Base-by-base conservation (phyloP, 345 rosid species). In the Eucalyptus marginata region DNA sequence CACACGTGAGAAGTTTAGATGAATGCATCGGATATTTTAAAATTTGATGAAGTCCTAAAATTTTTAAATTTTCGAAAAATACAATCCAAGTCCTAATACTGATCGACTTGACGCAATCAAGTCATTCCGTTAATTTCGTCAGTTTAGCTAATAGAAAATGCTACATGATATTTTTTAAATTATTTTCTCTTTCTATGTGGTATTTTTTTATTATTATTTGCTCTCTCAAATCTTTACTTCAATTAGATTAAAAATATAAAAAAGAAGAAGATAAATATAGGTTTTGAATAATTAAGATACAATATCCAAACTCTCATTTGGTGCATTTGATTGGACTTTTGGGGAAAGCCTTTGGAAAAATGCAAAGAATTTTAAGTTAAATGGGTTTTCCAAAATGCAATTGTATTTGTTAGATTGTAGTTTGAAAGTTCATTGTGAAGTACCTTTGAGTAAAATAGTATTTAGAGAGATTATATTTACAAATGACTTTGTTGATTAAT, bases 111-210 rank as follows among this genome's bases (percentile, higher is more conserved):
- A 3, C 33, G 25, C 2, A 2, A 71, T 71, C 3, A 10, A 71
- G 3, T 33, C 4, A 0, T 71, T 71, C 25, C 0, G 4, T 71
- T 18, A 71, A 3, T 7, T 33, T 4, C 0, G 0, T 36, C 7
- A 17, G 3, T 71, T 71, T 36, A 10, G 3, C 2, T 18, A 71
- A 33, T 22, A 11, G 5, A 71, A 10, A 33, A 33, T 17, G 13
- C 12, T 68, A 71, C 7, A 7, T 2, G 7, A 18, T 14, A 18
- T 33, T 36, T 71, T 51, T 36, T 16, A 4, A 33, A 71, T 71
- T 5, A 71, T n/a, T 31, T 29, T 66, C 3, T 66, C 79, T 31
- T 31, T 31, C 22, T 64, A 66, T 2, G 2, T 7, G 22, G 24
- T 52, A 52, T 52, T 4, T 13, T 56, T n/a, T 64, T 66, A 2